These are phyloP conservation scores for Jaminaea rosea DNA, from an alignment of 1,284 basidiomycete genomes.

Conservation along the genomic window DNA sequence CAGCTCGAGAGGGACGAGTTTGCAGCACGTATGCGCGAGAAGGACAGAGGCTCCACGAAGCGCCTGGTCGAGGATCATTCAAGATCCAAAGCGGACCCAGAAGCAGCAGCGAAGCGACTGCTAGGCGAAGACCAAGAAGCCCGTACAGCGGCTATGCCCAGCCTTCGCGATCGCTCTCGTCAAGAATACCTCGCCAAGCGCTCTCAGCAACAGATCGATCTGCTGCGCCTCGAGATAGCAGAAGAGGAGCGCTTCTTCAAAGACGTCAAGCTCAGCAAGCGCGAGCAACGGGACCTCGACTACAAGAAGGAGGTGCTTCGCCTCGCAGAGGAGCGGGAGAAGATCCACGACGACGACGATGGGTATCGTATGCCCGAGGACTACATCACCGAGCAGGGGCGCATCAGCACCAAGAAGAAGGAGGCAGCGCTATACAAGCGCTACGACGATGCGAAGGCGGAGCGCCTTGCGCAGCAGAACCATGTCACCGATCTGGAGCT, in stretches of 20 bases:
- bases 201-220: conserved; percentile 87
- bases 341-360: conserved; percentile 66
- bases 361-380: conserved; percentile 52
- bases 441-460: conserved; percentile 65
- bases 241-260: conserved; percentile 42
- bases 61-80: conserved; percentile 86
- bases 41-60: conserved; percentile 77
- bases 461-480: conserved; percentile 55
- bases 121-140: conserved; percentile 52
- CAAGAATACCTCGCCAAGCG: conserved; percentile 95
- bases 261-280: conserved; percentile 58
- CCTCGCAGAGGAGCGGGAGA: conserved; percentile 83
- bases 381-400: conserved; percentile 97
- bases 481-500: conserved; percentile 94
- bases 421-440: conserved; percentile 85
- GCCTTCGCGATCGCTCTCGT: conserved; percentile 47
- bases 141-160: conserved; percentile 25
- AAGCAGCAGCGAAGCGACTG: conserved; percentile 68
- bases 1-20: conserved; percentile 83
- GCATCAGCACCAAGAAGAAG: conserved; percentile 93
- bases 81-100: conserved; percentile 54
- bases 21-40: conserved; percentile 72
- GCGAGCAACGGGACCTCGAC: conserved; percentile 71
- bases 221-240: conserved; percentile 70
- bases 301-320: conserved; percentile 84